Conservation (phyloP, 2,329 filamentous ascomycete genomes). For the Curvularia hawaiiensis region DNA sequence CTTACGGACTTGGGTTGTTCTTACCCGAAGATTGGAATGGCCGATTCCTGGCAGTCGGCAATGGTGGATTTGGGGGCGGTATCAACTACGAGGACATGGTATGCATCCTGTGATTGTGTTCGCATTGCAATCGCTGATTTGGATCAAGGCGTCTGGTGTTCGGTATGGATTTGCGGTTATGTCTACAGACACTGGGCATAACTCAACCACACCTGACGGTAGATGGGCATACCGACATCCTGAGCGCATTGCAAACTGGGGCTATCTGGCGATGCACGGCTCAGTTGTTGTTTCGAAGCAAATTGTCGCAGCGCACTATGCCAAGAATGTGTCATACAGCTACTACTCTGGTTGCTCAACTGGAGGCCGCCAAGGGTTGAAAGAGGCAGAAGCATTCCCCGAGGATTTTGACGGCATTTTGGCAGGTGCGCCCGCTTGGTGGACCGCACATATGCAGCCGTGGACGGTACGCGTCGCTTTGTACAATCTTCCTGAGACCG, state of each 20-base stretch:
- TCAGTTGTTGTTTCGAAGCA: conserved; percentile 56
- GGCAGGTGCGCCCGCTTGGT: conserved; percentile 60
- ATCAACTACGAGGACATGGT: conserved; percentile 58
- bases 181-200: conserved; percentile 55
- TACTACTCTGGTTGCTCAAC: conserved; percentile 66
- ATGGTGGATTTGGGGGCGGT: conserved; percentile 55
- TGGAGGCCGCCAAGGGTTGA: conserved; percentile 64
- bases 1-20: conserved; percentile 48
- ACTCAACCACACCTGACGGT: conserved; percentile 40
- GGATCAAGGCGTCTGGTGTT: conserved; percentile 24
- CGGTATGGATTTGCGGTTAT: conserved; percentile 53
- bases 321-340: conserved; percentile 49
- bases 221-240: not conserved
- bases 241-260: conserved; percentile 51
- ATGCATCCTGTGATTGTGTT: not conserved
- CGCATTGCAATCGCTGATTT: too few species aligned
- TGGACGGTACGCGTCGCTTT: conserved; percentile 53
- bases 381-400: conserved; percentile 59
- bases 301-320: conserved; percentile 57
- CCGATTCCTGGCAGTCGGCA: conserved; percentile 49
- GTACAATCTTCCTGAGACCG: conserved; percentile 55
- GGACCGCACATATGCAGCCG: conserved; percentile 53
- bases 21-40: conserved; percentile 48
- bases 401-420: conserved; percentile 64
- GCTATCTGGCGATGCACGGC: conserved; percentile 51